Percentiles rank a stretch among this genome's conserved stretches.
Conservation (phyloP, 1,284 basidiomycete species). For the Ceratobasidium papillatum region DNA sequence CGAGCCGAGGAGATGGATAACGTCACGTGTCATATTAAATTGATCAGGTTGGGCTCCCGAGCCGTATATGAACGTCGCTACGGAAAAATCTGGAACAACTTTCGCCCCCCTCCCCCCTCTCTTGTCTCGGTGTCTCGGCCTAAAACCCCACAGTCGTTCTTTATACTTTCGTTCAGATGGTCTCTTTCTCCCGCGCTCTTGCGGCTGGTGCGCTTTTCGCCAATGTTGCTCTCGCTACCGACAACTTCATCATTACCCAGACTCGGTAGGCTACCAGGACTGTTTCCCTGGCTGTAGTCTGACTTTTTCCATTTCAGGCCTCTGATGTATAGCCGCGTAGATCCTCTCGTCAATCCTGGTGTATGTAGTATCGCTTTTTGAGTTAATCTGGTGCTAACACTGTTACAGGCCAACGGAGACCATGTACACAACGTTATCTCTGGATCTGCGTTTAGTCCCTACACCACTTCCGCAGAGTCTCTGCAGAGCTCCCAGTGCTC, state of each 20-base stretch:
- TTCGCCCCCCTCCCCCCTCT: slow-evolving; percentile 3
- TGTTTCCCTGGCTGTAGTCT: neutral
- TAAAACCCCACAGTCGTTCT: slow-evolving; percentile 11
- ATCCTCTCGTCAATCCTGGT: slow-evolving; percentile 13
- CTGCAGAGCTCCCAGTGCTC: slow-evolving; percentile 23
- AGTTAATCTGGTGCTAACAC: neutral
- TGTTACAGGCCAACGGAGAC: slow-evolving; percentile 1
- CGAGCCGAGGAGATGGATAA: neutral
- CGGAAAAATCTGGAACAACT: neutral
- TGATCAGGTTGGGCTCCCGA: slow-evolving; percentile 1
- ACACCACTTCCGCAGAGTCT: neutral
- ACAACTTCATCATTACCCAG: slow-evolving; percentile 24
- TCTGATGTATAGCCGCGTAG: slow-evolving; percentile 10
- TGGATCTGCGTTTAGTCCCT: slow-evolving; percentile 21
- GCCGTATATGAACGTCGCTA: slow-evolving; percentile 8
- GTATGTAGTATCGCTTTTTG: neutral
- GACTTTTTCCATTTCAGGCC: slow-evolving; percentile 1
- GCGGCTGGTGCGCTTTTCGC: slow-evolving; percentile 18
- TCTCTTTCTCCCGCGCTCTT: slow-evolving; percentile 25
- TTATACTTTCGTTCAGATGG: slow-evolving; percentile 20
- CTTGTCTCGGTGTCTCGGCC: slow-evolving; percentile 1
- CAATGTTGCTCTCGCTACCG: neutral
- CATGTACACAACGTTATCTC: slow-evolving; percentile 24
- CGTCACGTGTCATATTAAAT: neutral
- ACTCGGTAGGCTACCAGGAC: neutral